Evolutionary conservation across 1,284 basidiomycete species (phyloP), one percentile per base, ranked within the genome.

Genomic region (Gymnopus androsaceus): DNA sequence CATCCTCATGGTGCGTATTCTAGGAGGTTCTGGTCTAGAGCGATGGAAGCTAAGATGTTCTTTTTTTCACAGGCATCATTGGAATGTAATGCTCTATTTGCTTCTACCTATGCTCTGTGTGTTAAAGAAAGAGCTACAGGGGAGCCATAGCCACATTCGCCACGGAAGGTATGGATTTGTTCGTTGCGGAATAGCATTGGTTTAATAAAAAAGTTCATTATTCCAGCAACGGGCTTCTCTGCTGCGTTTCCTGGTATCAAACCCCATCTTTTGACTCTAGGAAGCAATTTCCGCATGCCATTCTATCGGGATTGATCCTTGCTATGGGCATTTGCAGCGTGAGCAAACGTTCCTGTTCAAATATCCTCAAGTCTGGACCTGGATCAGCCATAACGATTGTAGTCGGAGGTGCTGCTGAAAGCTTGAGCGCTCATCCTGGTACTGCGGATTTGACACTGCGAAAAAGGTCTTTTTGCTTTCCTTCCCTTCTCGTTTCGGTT

Each of bases 381-480:
- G 86, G 87, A 1, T 76, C 78, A 37, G 85, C 92, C 0, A 95
- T 98, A 65, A 92, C 92, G 2, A 99, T 99, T 58, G 96, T 99
- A 1, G 90, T 99, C 0, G 96, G 96, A 2, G 97, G 96, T 12
- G 97, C 97, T 0, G 89, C 95, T 6, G 97, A 99, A 77, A 94
- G 90, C 67, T 73, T 99, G 64, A 90, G 86, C 63, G 96, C 96
- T 5, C 91, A 88, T 64, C 97, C 96, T 0, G 97, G 96, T 15
- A 98, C 95, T 17, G 92, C 92, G 38, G 94, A 98, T 75, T 72
- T 99, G 69, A 98, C 95, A 1, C 72, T 99, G 59, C 81, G 87
- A 68, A 87, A 84, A 71, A 78, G 92, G 82, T 88, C 67, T 27
- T 75, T 70, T 41, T 45, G 46, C 34, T 42, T 30, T 37, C 38